Evolutionary conservation across 2,329 filamentous ascomycete species (phyloP).

Genomic region (Moelleriella libera): DNA sequence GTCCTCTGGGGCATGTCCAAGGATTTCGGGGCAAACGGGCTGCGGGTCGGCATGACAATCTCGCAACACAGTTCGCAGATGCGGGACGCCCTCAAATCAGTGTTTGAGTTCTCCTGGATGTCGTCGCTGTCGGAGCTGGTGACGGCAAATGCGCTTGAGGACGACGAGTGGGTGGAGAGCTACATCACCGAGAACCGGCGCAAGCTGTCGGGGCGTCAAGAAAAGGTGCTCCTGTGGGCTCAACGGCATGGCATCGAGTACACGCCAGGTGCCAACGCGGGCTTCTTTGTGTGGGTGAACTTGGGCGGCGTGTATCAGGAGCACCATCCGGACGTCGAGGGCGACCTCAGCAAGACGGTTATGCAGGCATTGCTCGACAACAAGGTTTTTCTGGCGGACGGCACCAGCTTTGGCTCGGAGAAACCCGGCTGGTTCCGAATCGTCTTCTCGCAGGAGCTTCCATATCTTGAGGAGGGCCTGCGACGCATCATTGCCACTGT

Average conservation of each 20-base stretch:
- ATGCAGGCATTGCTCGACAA: slow-evolving; percentile 14
- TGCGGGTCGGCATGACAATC: slow-evolving; percentile 34
- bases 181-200: slow-evolving; percentile 20
- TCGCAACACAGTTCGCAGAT: slow-evolving; percentile 28
- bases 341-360: slow-evolving; percentile 10
- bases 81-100: slow-evolving; percentile 17
- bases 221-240: slow-evolving; percentile 10
- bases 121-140: slow-evolving; percentile 28
- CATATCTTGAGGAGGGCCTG: slow-evolving; percentile 15
- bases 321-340: slow-evolving; percentile 3
- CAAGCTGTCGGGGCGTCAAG: neutral
- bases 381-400: slow-evolving; percentile 21
- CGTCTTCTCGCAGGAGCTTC: slow-evolving; percentile 7
- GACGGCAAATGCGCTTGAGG: slow-evolving; percentile 26
- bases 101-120: slow-evolving; percentile 5
- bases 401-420: slow-evolving; percentile 21
- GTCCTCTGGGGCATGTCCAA: slow-evolving; percentile 32
- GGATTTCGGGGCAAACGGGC: slow-evolving; percentile 43
- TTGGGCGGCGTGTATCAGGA: slow-evolving; percentile 19
- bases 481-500: neutral
- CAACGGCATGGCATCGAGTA: slow-evolving; percentile 26
- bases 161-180: slow-evolving; percentile 24
- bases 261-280: slow-evolving; percentile 29
- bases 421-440: slow-evolving; percentile 23
- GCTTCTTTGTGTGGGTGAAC: slow-evolving; percentile 41